Conservation (phyloP, 768 basidiomycete species). For the Psilocybe cyanescens region DNA sequence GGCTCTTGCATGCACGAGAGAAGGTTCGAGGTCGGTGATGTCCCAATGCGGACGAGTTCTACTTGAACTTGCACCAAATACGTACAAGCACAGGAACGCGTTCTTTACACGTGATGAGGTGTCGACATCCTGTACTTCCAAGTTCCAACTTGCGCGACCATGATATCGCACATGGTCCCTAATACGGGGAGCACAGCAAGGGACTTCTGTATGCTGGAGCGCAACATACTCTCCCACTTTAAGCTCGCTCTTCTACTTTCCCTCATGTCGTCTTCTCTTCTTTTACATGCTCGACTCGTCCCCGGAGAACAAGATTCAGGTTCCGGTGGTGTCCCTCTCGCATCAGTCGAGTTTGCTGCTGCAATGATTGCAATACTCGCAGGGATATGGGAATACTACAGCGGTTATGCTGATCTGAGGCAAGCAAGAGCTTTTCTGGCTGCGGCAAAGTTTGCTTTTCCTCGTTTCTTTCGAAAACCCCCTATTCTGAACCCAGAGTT, state of each 20-base stretch:
- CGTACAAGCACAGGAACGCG: conserved; percentile 34
- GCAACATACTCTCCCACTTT: conserved; percentile 72
- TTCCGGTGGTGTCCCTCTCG: conserved; percentile 47
- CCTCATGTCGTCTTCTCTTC: conserved; percentile 63
- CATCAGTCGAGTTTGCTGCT: conserved; percentile 54
- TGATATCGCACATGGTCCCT: conserved; percentile 35
- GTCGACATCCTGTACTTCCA: no score
- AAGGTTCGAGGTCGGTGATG: conserved; percentile 4
- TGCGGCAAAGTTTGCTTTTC: conserved; percentile 52
- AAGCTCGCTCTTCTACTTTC: conserved; percentile 68
- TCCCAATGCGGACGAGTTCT: conserved; percentile 1
- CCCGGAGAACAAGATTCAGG: conserved; percentile 34
- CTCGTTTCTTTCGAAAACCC: background rate
- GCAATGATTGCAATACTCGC: conserved; percentile 57
- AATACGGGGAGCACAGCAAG: conserved; percentile 66
- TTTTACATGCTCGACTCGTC: conserved; percentile 64
- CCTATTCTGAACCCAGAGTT: conserved; percentile 1
- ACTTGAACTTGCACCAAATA: conserved; percentile 51
- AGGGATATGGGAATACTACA: conserved; percentile 70
- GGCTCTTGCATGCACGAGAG: conserved; percentile 18
- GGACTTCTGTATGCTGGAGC: conserved; percentile 80
- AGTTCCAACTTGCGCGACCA: conserved; percentile 10
- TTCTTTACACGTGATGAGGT: conserved; percentile 31
- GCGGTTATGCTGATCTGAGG: conserved; percentile 58
- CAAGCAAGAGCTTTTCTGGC: conserved; percentile 62